Conservation (phyloP, 768 basidiomycete genomes). For the Auriscalpium orientale region DNA sequence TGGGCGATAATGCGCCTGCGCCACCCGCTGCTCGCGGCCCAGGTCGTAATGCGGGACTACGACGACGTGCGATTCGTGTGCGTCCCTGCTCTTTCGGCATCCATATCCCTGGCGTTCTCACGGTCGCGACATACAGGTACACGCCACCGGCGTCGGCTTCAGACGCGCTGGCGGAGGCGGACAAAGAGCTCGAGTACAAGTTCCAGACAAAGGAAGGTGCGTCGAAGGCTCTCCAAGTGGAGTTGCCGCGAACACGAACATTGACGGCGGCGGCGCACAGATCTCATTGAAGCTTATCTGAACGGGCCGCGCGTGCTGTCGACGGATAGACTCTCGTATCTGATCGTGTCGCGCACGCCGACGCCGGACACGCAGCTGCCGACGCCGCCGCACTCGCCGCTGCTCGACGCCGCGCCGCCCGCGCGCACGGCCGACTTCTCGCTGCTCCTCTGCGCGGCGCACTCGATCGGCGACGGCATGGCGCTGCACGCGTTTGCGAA, state of each 20-base stretch:
- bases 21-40: slow-evolving; percentile 67
- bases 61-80: slow-evolving; percentile 64
- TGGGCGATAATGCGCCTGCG: slow-evolving; percentile 69
- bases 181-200: slow-evolving; percentile 41
- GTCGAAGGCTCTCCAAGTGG: slow-evolving; percentile 5
- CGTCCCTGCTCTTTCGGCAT: slow-evolving; percentile 17
- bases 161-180: slow-evolving; percentile 42
- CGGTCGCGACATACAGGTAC: slow-evolving; percentile 31
- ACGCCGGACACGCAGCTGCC: slow-evolving; percentile 14
- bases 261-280: slow-evolving; percentile 21
- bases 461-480: slow-evolving; percentile 86
- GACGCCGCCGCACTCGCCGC: slow-evolving; percentile 28
- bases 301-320: slow-evolving; percentile 75
- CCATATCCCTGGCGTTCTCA: not conserved
- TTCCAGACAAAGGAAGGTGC: slow-evolving; percentile 48
- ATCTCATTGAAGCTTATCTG: slow-evolving; percentile 60
- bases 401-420: slow-evolving; percentile 7
- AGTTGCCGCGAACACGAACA: no score
- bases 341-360: slow-evolving; percentile 41
- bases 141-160: slow-evolving; percentile 32
- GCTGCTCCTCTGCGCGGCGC: slow-evolving; percentile 66
- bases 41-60: slow-evolving; percentile 51
- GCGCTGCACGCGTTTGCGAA: slow-evolving; percentile 77
- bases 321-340: slow-evolving; percentile 54
- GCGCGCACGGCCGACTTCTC: slow-evolving; percentile 35